These are phyloP conservation scores for Emericellopsis terricola DNA, from an alignment of 495 filamentous ascomycete genomes.

Conservation along the genomic window DNA sequence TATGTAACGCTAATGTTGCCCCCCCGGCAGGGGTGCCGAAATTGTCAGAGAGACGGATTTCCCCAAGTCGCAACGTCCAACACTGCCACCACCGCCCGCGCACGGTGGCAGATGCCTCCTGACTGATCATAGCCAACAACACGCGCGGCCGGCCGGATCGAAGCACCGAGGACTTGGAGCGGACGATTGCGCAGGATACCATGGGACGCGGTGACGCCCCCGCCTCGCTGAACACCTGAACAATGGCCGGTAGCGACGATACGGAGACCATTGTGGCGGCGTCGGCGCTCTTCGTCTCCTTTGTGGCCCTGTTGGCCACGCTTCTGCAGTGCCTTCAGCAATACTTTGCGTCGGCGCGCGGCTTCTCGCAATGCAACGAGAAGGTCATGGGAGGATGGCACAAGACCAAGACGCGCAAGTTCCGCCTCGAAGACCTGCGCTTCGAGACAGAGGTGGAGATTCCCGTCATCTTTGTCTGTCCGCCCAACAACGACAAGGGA, in stretches of 20 bases:
- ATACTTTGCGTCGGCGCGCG: conserved; percentile 22
- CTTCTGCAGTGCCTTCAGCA: conserved; percentile 23
- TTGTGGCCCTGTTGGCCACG: conserved; percentile 20
- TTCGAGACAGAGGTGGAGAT: conserved; percentile 31
- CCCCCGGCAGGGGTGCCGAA: too few species aligned
- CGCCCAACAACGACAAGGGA: conserved; percentile 18
- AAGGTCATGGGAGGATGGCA: conserved; percentile 28
- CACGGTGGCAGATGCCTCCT: too few species aligned
- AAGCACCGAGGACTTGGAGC: too few species aligned
- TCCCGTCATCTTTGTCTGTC: conserved; percentile 28
- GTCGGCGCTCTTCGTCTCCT: conserved; percentile 15
- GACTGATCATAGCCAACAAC: too few species aligned
- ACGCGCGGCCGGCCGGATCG: too few species aligned
- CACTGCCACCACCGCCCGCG: too few species aligned
- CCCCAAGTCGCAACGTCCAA: too few species aligned
- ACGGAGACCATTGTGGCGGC: conserved; percentile 5
- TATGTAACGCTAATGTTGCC: too few species aligned
- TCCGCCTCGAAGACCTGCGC: conserved; percentile 21
- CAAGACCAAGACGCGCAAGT: conserved; percentile 18
- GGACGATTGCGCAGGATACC: too few species aligned
- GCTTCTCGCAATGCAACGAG: conserved; percentile 20
- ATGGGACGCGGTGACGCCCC: too few species aligned
- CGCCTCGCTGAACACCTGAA: too few species aligned
- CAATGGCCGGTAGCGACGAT: neutral
- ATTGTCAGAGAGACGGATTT: too few species aligned